Conservation (phyloP, 441 rosid species). For the Pelargonium cotyledonis region DNA sequence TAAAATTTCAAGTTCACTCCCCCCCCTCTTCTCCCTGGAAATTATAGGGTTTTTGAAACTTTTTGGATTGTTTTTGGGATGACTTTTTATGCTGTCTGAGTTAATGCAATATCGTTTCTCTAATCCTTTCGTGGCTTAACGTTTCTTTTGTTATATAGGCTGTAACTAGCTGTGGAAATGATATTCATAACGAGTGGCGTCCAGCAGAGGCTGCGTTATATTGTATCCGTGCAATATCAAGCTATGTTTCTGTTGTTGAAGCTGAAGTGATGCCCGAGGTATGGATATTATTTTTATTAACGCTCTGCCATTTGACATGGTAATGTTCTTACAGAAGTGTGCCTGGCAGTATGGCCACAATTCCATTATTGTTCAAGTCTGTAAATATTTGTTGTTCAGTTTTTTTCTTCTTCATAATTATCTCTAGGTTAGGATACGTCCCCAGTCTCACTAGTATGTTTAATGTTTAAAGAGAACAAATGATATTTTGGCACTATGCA, state of each 20-base stretch:
- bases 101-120: background rate
- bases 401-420: background rate
- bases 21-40: too few species aligned
- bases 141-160: constrained; percentile 34
- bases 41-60: background rate
- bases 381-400: too few species aligned
- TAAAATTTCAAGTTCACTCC: background rate
- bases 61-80: background rate
- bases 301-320: background rate
- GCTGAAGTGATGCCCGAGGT: constrained; percentile 96
- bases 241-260: constrained; percentile 72
- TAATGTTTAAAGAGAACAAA: background rate
- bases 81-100: background rate
- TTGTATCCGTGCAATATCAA: constrained; percentile 90
- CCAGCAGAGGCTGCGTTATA: constrained; percentile 97
- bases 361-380: background rate
- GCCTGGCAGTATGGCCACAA: constrained; percentile 1
- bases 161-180: constrained; percentile 62
- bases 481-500: background rate
- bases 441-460: background rate
- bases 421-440: background rate
- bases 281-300: constrained; percentile 12
- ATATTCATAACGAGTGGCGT: constrained; percentile 65
- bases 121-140: constrained; percentile 6
- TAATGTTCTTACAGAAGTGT: constrained; percentile 5